A percentile compares a stretch with the other conserved stretches of the same genome.
phyloP scores from a whole-genome alignment of 108 stramenopile genomes.

The Pseudonitzschia multiseries region DNA sequence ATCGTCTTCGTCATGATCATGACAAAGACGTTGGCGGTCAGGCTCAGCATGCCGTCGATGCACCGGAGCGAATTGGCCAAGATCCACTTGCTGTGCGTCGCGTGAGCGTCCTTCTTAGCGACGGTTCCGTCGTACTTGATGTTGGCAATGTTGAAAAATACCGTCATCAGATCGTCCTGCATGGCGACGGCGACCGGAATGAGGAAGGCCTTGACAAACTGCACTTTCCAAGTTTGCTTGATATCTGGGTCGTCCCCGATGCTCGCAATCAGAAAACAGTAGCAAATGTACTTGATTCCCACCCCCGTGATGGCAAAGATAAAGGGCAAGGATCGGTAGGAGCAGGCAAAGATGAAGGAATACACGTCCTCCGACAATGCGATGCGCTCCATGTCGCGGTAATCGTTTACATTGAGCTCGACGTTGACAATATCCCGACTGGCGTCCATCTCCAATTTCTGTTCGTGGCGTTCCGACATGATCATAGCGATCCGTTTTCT shows the following conservation, averaged over 20 bases:
- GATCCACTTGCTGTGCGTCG: slow-evolving; percentile 1
- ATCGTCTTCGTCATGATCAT: slow-evolving; percentile 46
- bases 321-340: background rate
- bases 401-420: background rate
- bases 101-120: background rate
- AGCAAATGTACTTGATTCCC: background rate
- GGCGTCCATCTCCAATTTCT: background rate
- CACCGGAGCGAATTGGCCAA: background rate
- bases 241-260: background rate
- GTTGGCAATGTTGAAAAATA: slow-evolving; percentile 16
- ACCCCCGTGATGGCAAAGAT: background rate
- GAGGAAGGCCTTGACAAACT: background rate
- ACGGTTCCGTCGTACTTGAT: slow-evolving; percentile 2
- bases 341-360: slow-evolving; percentile 4
- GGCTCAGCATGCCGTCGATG: slow-evolving; percentile 12
- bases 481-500: no score
- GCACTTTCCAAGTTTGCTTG: background rate
- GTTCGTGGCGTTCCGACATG: background rate
- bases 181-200: slow-evolving; percentile 17
- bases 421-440: background rate
- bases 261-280: background rate
- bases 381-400: background rate
- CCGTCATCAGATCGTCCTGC: slow-evolving; percentile 22
- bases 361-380: background rate
- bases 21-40: slow-evolving; percentile 45